These are phyloP conservation scores for Kwoniella europaea DNA, from an alignment of 768 basidiomycete species.

Conservation along the genomic window DNA sequence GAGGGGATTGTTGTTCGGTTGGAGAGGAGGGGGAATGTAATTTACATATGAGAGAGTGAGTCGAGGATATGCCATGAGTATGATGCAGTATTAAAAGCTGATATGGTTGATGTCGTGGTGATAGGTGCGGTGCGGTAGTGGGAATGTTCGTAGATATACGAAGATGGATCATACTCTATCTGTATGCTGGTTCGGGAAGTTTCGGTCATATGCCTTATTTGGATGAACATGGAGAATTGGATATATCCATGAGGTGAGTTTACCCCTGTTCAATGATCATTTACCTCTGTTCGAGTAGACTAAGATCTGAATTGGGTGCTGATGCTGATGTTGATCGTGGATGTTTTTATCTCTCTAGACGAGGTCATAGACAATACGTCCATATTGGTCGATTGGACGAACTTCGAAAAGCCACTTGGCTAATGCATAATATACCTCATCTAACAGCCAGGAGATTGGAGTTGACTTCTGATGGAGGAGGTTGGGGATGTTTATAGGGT, in stretches of 20 bases:
- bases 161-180: constrained; percentile 83
- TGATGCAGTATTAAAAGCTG: too few relatives aligned
- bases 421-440: constrained; percentile 86
- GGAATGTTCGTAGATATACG: constrained; percentile 92
- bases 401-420: constrained; percentile 79
- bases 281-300: too few relatives aligned
- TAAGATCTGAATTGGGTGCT: too few relatives aligned
- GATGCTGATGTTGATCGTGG: too few relatives aligned
- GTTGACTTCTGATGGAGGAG: constrained; percentile 83
- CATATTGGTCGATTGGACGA: constrained; percentile 89
- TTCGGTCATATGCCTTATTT: constrained; percentile 88
- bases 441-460: constrained; percentile 87
- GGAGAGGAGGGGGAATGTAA: constrained; percentile 85
- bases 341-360: too few relatives aligned
- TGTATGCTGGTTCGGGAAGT: constrained; percentile 86
- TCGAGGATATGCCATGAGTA: constrained; percentile 34
- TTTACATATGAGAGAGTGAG: constrained; percentile 90
- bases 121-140: constrained; percentile 84
- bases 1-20: constrained; percentile 85
- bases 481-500: constrained; percentile 80
- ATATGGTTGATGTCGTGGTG: neutral
- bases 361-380: constrained; percentile 84
- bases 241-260: constrained; percentile 84
- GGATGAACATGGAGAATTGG: constrained; percentile 91
- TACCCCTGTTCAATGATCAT: too few relatives aligned